phyloP scores from a whole-genome alignment of 2,329 filamentous ascomycete genomes.

The Pseudogymnoascus sp. region DNA sequence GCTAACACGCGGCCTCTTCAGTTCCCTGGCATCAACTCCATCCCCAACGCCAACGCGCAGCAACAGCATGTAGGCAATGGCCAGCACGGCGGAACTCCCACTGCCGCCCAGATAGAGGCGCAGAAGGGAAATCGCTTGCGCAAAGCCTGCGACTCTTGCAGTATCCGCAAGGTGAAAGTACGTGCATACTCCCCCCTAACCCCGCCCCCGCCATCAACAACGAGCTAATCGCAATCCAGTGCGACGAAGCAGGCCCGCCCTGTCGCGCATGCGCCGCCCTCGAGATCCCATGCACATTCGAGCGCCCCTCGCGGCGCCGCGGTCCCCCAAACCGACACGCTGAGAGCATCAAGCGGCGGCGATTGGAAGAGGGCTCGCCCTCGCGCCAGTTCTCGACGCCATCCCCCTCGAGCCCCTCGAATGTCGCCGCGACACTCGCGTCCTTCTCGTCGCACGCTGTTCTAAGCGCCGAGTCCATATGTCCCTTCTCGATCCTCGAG shows the following conservation, averaged over 20 bases:
- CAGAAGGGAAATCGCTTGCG: slow-evolving; percentile 35
- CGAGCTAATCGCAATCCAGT: slow-evolving; percentile 36
- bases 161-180: slow-evolving; percentile 48
- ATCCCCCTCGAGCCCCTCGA: slow-evolving; percentile 26
- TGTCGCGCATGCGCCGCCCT: slow-evolving; percentile 59
- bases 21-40: slow-evolving; percentile 14
- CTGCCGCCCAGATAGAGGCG: slow-evolving; percentile 18
- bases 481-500: slow-evolving; percentile 60
- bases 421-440: slow-evolving; percentile 29
- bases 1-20: background rate
- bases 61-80: slow-evolving; percentile 14
- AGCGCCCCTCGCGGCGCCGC: slow-evolving; percentile 55
- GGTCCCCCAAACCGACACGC: slow-evolving; percentile 62
- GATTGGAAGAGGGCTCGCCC: slow-evolving; percentile 32
- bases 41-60: background rate
- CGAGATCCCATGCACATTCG: slow-evolving; percentile 62
- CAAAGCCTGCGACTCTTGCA: slow-evolving; percentile 48
- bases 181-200: slow-evolving; percentile 12
- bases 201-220: background rate
- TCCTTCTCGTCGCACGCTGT: slow-evolving; percentile 31
- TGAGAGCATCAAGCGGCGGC: slow-evolving; percentile 58
- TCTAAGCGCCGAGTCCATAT: slow-evolving; percentile 64
- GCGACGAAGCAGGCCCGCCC: slow-evolving; percentile 60
- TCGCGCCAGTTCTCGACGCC: background rate
- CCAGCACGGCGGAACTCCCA: slow-evolving; percentile 16